Conservation (phyloP, 202 grass and related monocot species). For the Carex arenaria region DNA sequence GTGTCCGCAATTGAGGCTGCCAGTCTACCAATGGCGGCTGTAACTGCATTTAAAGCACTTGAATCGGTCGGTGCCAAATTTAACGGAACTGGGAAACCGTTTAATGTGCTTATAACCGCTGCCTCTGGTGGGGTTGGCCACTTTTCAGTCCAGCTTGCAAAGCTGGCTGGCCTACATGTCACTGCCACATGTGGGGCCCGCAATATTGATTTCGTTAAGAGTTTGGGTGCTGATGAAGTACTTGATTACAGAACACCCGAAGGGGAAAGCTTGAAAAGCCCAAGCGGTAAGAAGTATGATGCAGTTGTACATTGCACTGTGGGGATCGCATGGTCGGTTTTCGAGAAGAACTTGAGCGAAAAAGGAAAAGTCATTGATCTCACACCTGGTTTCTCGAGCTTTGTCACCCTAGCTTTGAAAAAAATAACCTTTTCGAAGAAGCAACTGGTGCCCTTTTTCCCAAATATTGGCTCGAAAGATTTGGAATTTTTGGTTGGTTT, state of each 20-base stretch:
- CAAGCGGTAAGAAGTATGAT: conserved; percentile 36
- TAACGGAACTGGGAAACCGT: conserved; percentile 21
- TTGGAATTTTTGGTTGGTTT: conserved; percentile 27
- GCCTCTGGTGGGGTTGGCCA: conserved; percentile 35
- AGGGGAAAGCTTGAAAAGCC: conserved; percentile 26
- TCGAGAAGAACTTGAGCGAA: conserved; percentile 23
- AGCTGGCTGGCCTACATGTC: conserved; percentile 22
- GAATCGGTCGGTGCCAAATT: conserved; percentile 24
- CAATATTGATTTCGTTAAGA: conserved; percentile 31
- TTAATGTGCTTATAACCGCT: conserved; percentile 24
- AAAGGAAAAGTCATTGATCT: conserved; percentile 36
- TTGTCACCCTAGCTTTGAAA: neutral
- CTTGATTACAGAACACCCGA: conserved; percentile 38
- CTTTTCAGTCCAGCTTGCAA: conserved; percentile 26
- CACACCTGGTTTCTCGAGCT: neutral
- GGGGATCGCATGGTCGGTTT: conserved; percentile 22
- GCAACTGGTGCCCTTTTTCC: conserved; percentile 5
- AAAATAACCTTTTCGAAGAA: conserved; percentile 31
- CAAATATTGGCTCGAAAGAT: neutral
- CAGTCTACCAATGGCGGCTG: conserved; percentile 27
- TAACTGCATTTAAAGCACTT: conserved; percentile 32
- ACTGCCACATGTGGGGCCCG: conserved; percentile 40
- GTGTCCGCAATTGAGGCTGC: conserved; percentile 29
- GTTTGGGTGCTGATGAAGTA: conserved; percentile 45
- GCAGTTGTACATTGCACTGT: conserved; percentile 32